Evolutionary conservation across 352 stramenopile genomes (phyloP), one percentile per base, ranked within the genome.

Genomic region (Pythium angustatum): DNA sequence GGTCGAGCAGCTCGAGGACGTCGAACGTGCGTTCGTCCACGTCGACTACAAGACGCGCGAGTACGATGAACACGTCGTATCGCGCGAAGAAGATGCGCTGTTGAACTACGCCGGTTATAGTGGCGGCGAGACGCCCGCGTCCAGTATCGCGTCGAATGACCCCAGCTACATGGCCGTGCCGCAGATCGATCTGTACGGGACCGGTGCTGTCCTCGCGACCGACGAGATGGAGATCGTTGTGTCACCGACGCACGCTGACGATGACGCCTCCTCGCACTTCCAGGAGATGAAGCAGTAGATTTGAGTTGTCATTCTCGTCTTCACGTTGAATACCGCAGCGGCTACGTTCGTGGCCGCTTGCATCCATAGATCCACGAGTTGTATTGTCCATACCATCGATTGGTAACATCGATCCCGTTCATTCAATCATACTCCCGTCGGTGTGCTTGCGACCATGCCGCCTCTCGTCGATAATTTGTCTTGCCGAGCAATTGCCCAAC

Each of bases 11-110:
- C 60, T 85, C 28, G 83, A 92, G 51, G 85, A 96, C 62, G 91
- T 97, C 3, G 91, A 97, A 71, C 76, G 91, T 24, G 91, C 86
- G 38, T 97, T 97, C 74, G 91, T 97, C 11, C 91, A 97, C 64
- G 90, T 97, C 62, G 90, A 97, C 73, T 97, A 96, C 75, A 81
- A 96, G 69, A 68, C 72, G 15, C 82, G 83, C 41, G 82, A 90
- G 56, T 90, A 93, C 55, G 79, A 91, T 44, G 85, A 93, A 63
- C 85, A 92, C 65, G 69, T 88, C 15, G 81, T 88, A 15, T 88
- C 79, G 15, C 76, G 68, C 27, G 78, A 87, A 45, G 68, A 84
- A 47, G 78, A 87, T 48, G 77, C 81, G 11, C 49, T 89, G 67
- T 58, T 87, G 4, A 70, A 52, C 36, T 70, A 70, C 51, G 56